Conservation (phyloP, 2,329 filamentous ascomycete genomes). For the Colletotrichum phormii region DNA sequence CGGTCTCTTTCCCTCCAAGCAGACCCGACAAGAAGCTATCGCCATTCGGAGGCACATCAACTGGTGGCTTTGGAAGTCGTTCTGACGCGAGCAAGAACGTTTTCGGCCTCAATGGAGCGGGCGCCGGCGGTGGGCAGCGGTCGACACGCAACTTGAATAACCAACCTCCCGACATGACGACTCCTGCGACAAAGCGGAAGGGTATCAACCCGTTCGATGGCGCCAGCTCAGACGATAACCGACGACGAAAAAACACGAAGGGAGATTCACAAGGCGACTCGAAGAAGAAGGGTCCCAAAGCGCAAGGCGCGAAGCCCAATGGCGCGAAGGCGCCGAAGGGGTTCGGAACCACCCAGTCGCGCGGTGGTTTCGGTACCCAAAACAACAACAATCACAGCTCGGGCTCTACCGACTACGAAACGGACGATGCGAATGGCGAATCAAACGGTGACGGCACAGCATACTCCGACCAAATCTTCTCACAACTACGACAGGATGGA, state of each 20-base stretch:
- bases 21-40: slow-evolving; percentile 23
- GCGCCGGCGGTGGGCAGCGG: slow-evolving; percentile 43
- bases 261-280: slow-evolving; percentile 32
- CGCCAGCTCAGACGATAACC: slow-evolving; percentile 38
- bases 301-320: slow-evolving; percentile 22
- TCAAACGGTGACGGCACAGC: slow-evolving; percentile 42
- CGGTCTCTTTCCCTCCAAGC: slow-evolving; percentile 33
- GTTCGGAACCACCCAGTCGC: slow-evolving; percentile 26
- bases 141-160: slow-evolving; percentile 42
- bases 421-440: slow-evolving; percentile 35
- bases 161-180: slow-evolving; percentile 43
- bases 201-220: slow-evolving; percentile 42
- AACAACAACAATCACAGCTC: slow-evolving; percentile 12
- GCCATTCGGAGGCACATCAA: slow-evolving; percentile 18
- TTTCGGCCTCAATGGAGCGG: slow-evolving; percentile 47
- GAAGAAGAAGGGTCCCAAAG: slow-evolving; percentile 39
- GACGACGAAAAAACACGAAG: slow-evolving; percentile 38
- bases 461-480: slow-evolving; percentile 63
- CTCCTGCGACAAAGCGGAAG: slow-evolving; percentile 40
- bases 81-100: slow-evolving; percentile 25
- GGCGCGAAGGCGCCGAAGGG: slow-evolving; percentile 30
- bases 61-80: slow-evolving; percentile 22
- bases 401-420: slow-evolving; percentile 30
- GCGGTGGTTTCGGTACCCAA: slow-evolving; percentile 27
- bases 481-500: slow-evolving; percentile 65